Evolutionary conservation across 164 flowering plant genomes (phyloP).

Genomic region (Aristolochia fimbriata): DNA sequence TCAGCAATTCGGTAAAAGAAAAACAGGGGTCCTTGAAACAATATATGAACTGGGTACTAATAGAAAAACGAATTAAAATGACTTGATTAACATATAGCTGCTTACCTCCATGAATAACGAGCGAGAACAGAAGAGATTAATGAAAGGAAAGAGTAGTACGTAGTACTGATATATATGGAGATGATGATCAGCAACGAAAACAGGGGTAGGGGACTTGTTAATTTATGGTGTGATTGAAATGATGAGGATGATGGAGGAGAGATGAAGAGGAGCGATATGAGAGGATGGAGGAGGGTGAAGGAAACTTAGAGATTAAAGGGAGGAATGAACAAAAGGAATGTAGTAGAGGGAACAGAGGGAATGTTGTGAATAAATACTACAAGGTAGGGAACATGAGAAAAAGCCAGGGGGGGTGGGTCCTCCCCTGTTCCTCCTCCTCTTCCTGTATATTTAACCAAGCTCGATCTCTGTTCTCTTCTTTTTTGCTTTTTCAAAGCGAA

Average conservation of each 20-base stretch:
- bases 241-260: too few relatives aligned
- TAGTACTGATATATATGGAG: too few relatives aligned
- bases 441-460: background rate
- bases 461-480: slow-evolving; percentile 3
- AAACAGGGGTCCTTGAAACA: background rate
- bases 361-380: slow-evolving; percentile 18
- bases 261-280: too few relatives aligned
- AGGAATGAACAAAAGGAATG: slow-evolving; percentile 10
- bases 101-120: slow-evolving; percentile 20
- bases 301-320: too few relatives aligned
- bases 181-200: too few relatives aligned
- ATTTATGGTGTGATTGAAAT: too few relatives aligned
- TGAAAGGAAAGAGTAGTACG: too few relatives aligned
- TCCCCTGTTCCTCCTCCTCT: background rate
- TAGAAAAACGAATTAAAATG: too few relatives aligned
- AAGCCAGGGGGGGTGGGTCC: slow-evolving; percentile 11
- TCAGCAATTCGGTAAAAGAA: background rate
- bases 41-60: background rate
- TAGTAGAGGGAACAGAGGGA: slow-evolving; percentile 7
- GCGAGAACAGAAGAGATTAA: too few relatives aligned
- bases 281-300: too few relatives aligned
- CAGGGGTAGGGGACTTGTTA: too few relatives aligned
- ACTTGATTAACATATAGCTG: too few relatives aligned
- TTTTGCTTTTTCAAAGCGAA: slow-evolving; percentile 27
- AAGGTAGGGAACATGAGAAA: slow-evolving; percentile 14